Percentiles rank a stretch among this genome's conserved stretches.
Conservation (phyloP, 768 basidiomycete species). For the Lepiota venenata region DNA sequence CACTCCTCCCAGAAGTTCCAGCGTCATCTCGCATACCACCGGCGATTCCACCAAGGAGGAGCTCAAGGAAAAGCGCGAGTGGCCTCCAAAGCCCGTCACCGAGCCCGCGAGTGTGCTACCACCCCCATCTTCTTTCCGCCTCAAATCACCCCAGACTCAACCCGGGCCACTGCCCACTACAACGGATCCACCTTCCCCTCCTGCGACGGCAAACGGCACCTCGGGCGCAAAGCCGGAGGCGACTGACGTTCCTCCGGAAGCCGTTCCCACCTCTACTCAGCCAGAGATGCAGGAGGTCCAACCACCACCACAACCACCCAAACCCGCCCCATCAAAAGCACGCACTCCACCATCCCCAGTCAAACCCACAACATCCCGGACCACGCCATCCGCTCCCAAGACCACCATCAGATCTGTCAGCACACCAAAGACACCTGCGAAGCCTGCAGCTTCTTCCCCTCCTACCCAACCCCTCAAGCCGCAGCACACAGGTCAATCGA, state of each 20-base stretch:
- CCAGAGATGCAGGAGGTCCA: slow-evolving; percentile 12
- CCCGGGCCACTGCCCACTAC: not conserved
- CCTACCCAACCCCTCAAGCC: slow-evolving; percentile 27
- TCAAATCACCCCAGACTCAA: slow-evolving; percentile 7
- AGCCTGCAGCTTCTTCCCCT: slow-evolving; percentile 21
- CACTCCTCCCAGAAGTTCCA: slow-evolving; percentile 56
- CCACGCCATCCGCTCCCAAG: slow-evolving; percentile 21
- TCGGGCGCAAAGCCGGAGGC: not conserved
- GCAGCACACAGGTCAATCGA: slow-evolving; percentile 31
- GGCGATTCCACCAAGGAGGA: slow-evolving; percentile 68
- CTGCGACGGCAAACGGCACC: slow-evolving; percentile 3
- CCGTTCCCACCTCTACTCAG: slow-evolving; percentile 23
- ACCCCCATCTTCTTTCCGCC: slow-evolving; percentile 2
- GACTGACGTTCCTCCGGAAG: slow-evolving; percentile 2
- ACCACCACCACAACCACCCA: slow-evolving; percentile 7
- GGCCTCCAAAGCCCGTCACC: slow-evolving; percentile 55
- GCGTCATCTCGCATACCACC: slow-evolving; percentile 59
- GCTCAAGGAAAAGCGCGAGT: slow-evolving; percentile 69
- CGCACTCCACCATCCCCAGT: slow-evolving; percentile 17
- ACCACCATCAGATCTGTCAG: slow-evolving; percentile 15
- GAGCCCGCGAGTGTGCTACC: not conserved
- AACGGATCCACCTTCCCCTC: not conserved
- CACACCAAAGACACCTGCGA: slow-evolving; percentile 20
- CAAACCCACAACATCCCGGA: slow-evolving; percentile 17
- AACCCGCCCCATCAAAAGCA: slow-evolving; percentile 8